Evolutionary conservation across 306 rosid species (phyloP).

Genomic region (Fragaria nilgerrensis): DNA sequence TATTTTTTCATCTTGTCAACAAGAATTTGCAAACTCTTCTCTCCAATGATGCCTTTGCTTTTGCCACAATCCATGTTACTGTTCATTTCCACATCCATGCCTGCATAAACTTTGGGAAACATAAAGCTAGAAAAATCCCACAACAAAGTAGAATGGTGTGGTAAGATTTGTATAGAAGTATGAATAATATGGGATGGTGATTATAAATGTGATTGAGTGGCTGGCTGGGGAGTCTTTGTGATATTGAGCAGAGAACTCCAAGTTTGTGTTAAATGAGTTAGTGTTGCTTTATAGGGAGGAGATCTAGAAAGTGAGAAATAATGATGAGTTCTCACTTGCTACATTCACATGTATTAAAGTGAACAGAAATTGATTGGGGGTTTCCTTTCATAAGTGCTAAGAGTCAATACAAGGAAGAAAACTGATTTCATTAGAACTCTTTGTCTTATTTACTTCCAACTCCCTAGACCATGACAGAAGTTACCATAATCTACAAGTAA

Average conservation of each 20-base stretch:
- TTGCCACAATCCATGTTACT: slow-evolving; percentile 30
- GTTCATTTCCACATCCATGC: slow-evolving; percentile 48
- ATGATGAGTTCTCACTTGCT: slow-evolving; percentile 33
- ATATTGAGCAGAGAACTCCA: slow-evolving; percentile 28
- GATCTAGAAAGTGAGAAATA: slow-evolving; percentile 19
- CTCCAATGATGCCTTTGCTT: slow-evolving; percentile 33
- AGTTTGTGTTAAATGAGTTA: slow-evolving; percentile 17
- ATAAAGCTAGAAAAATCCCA: slow-evolving; percentile 21
- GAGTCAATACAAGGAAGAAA: slow-evolving; percentile 30
- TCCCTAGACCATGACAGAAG: slow-evolving; percentile 5
- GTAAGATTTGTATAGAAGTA: background rate
- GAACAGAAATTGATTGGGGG: slow-evolving; percentile 15
- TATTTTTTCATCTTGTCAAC: slow-evolving; percentile 40
- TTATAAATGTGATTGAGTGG: background rate
- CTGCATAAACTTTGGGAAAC: slow-evolving; percentile 57
- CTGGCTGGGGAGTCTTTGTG: slow-evolving; percentile 17
- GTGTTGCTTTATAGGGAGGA: slow-evolving; percentile 36
- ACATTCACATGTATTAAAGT: slow-evolving; percentile 63
- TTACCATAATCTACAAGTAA: background rate
- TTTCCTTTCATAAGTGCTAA: slow-evolving; percentile 29
- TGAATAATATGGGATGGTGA: background rate
- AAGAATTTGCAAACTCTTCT: slow-evolving; percentile 32
- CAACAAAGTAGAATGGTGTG: background rate
- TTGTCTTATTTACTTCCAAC: slow-evolving; percentile 6
- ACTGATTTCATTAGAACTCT: background rate